Evolutionary conservation across 2,329 filamentous ascomycete genomes (phyloP), one percentile per base, ranked within the genome.

Genomic region (Venturiaceae sp.): DNA sequence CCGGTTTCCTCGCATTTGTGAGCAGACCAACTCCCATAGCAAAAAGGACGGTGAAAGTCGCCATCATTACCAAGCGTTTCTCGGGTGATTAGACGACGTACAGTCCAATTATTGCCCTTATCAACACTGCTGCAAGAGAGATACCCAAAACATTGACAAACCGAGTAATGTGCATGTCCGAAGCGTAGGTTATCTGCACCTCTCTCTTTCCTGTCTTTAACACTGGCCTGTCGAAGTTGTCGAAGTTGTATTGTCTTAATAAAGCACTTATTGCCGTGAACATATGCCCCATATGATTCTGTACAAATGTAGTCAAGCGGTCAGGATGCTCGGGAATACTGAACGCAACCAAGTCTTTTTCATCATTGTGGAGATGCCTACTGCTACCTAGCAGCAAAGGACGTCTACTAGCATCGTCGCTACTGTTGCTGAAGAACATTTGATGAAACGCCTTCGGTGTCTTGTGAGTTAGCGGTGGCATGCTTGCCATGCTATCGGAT

Each of bases 51-150:
- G 52, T 54, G 33, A 32, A 54, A 14, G 28, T 21, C 21, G 21
- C 32, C 9, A 54, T 54, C 52, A 54, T 32, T 16, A 13, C 52
- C 13, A 54, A 34, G 11, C 52, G 11, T 14, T 11, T 14, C 16
- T 54, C 33, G 21, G 52, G 52, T 9, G 19, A 28, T 16, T 13
- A 9, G 11, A 54, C 52, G 9, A 34, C 14, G 26, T 54, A 54
- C 11, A 54, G 52, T 11, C 47, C 65, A 1, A 64, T 57, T 7
- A 68, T 65, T 3, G 66, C 63, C 1, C 62, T 64, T 9, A 68
- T 62, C 6, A 68, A 57, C 3, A 67, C 54, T 3, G 64, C 64
- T 8, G 66, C 64, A 2, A 64, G 55, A 0, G 59, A 16, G 16
- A 63, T 41, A 23, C 55, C 58, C 16, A 64, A 33, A 0, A 50